A percentile compares a stretch with the other conserved stretches of the same genome.
Conservation (phyloP, 257 asterid species). For the Agastache rugosa region DNA sequence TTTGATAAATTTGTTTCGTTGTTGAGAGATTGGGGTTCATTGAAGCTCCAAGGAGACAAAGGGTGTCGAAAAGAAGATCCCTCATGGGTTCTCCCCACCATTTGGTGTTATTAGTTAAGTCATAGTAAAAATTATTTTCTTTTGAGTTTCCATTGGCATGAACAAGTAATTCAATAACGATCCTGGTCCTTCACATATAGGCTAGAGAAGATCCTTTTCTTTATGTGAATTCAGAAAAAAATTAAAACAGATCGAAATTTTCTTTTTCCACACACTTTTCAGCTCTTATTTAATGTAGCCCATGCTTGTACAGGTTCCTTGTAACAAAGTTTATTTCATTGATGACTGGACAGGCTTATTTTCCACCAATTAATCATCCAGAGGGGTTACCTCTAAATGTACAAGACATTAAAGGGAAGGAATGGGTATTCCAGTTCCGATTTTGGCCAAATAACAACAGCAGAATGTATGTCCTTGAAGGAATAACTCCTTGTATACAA, state of each 20-base stretch:
- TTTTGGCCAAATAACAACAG: slow-evolving; percentile 98
- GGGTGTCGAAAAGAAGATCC: slow-evolving; percentile 26
- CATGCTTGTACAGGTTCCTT: slow-evolving; percentile 26
- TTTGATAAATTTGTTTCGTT: not conserved
- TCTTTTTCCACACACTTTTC: not conserved
- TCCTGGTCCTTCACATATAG: slow-evolving; percentile 26
- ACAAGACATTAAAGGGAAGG: slow-evolving; percentile 84
- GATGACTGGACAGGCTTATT: slow-evolving; percentile 70
- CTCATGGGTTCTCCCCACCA: slow-evolving; percentile 23
- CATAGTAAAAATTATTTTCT: slow-evolving; percentile 6
- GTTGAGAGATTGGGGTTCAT: slow-evolving; percentile 16
- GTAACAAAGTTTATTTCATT: slow-evolving; percentile 35
- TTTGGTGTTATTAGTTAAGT: slow-evolving; percentile 27
- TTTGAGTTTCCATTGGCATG: slow-evolving; percentile 19
- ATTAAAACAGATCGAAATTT: slow-evolving; percentile 6
- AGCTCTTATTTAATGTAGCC: slow-evolving; percentile 20
- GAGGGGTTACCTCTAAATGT: slow-evolving; percentile 87
- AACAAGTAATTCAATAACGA: slow-evolving; percentile 20
- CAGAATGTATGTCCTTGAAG: slow-evolving; percentile 99
- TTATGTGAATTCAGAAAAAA: not conserved
- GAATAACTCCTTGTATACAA: slow-evolving; percentile 96
- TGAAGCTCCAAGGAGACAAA: slow-evolving; percentile 25
- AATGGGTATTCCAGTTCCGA: slow-evolving; percentile 93
- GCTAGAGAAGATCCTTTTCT: slow-evolving; percentile 23
- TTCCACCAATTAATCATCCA: slow-evolving; percentile 84